Conservation (phyloP, 768 basidiomycete genomes). For the Kwoniella bestiolae region DNA sequence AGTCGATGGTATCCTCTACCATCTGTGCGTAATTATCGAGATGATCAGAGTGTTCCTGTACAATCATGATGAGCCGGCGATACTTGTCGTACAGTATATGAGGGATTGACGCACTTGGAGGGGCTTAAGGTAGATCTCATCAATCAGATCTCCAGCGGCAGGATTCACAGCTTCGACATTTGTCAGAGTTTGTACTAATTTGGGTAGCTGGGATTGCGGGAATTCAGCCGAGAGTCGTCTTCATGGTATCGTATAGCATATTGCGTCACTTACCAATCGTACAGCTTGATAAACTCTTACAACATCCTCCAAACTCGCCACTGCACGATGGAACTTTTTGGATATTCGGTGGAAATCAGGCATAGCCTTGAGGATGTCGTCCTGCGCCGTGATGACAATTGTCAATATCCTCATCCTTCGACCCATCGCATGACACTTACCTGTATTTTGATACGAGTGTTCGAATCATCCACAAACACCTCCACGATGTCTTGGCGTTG, state of each 20-base stretch:
- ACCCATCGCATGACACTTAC: constrained; percentile 59
- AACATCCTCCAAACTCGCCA: constrained; percentile 88
- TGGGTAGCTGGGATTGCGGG: constrained; percentile 67
- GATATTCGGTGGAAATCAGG: constrained; percentile 90
- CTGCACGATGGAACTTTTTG: constrained; percentile 84
- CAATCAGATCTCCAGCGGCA: constrained; percentile 65
- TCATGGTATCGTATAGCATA: background rate
- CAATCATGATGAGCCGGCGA: background rate
- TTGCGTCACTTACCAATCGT: constrained; percentile 66
- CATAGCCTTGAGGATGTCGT: constrained; percentile 85
- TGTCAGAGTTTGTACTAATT: constrained; percentile 70
- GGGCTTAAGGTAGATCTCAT: constrained; percentile 68
- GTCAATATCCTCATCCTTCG: background rate
- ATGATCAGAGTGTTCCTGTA: constrained; percentile 66
- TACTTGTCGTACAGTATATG: background rate
- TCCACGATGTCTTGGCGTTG: constrained; percentile 88
- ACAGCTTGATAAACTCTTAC: constrained; percentile 95
- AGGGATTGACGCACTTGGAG: constrained; percentile 63
- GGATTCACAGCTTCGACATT: constrained; percentile 60
- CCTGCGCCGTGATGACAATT: constrained; percentile 60
- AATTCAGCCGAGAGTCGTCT: background rate
- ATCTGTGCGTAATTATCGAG: constrained; percentile 84
- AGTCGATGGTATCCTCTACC: constrained; percentile 94
- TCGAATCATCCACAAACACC: constrained; percentile 75
- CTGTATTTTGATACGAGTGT: constrained; percentile 70